Evolutionary conservation across 169 alveolate species (phyloP).

Genomic region (Cryptosporidium viatorum): DNA sequence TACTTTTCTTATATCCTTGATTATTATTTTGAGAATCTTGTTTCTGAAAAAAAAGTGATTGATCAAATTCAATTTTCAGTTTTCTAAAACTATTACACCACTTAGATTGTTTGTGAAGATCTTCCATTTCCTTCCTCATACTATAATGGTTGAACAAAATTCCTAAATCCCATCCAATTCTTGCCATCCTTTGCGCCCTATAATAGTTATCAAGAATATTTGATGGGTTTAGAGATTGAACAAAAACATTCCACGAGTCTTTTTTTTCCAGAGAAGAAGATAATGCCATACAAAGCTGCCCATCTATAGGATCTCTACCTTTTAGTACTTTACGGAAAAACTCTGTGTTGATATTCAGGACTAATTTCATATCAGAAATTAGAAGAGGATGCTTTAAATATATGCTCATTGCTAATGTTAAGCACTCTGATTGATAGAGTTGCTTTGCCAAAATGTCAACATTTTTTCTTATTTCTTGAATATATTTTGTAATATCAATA

Average conservation of each 20-base stretch:
- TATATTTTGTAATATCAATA: not conserved
- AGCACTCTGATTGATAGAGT: slow-evolving; percentile 56
- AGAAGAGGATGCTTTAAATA: slow-evolving; percentile 38
- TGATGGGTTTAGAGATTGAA: slow-evolving; percentile 65
- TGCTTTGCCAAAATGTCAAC: slow-evolving; percentile 7
- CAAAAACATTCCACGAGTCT: slow-evolving; percentile 70
- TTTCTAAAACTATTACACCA: slow-evolving; percentile 61
- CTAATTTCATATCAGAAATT: slow-evolving; percentile 7
- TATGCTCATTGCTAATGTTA: slow-evolving; percentile 55
- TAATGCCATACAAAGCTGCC: slow-evolving; percentile 67
- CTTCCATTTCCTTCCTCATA: slow-evolving; percentile 75
- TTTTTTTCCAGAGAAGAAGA: slow-evolving; percentile 59
- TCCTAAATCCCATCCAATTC: slow-evolving; percentile 76
- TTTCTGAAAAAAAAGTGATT: slow-evolving; percentile 67
- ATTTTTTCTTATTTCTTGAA: slow-evolving; percentile 5
- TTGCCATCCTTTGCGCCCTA: slow-evolving; percentile 74
- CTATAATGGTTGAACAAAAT: slow-evolving; percentile 64
- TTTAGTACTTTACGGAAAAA: slow-evolving; percentile 67
- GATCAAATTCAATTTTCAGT: slow-evolving; percentile 32
- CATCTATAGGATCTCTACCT: slow-evolving; percentile 74
- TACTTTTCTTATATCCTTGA: slow-evolving; percentile 31
- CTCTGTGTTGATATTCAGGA: slow-evolving; percentile 23
- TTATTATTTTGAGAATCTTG: slow-evolving; percentile 50
- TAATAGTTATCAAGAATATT: slow-evolving; percentile 64
- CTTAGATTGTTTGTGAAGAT: slow-evolving; percentile 59